Percentiles rank a stretch among this genome's conserved stretches.
These are phyloP conservation scores for Sphaerulina musiva DNA, from an alignment of 2,329 filamentous ascomycete genomes.

Conservation along the genomic window DNA sequence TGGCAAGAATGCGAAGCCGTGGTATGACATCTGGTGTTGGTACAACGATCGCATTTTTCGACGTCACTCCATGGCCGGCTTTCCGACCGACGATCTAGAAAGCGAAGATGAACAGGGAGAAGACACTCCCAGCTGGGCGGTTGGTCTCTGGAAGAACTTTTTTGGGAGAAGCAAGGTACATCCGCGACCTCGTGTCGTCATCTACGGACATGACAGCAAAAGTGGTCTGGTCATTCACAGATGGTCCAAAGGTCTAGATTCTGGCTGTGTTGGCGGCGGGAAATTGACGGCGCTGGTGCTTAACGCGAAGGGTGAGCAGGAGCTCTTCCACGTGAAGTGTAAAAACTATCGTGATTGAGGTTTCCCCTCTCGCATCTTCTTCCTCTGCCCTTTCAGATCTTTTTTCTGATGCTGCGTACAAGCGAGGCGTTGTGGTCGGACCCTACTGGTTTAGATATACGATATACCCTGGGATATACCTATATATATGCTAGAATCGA, in stretches of 20 bases:
- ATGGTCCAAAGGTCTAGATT: conserved; percentile 81
- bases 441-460: background rate
- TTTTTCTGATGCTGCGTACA: conserved; percentile 5
- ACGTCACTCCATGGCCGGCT: conserved; percentile 20
- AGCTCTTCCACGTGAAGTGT: conserved; percentile 38
- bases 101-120: background rate
- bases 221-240: conserved; percentile 58
- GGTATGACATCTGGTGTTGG: conserved; percentile 32
- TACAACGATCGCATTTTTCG: conserved; percentile 29
- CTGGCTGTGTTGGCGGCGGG: conserved; percentile 70
- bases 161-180: conserved; percentile 29
- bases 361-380: background rate
- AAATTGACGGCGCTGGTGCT: conserved; percentile 72
- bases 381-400: no score
- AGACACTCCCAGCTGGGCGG: conserved; percentile 5
- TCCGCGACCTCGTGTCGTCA: conserved; percentile 55
- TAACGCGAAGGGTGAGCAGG: conserved; percentile 43
- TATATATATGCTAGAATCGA: background rate
- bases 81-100: conserved; percentile 7
- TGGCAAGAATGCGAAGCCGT: conserved; percentile 25
- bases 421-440: conserved; percentile 13
- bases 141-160: conserved; percentile 19
- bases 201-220: conserved; percentile 83
- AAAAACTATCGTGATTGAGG: conserved; percentile 29
- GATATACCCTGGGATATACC: conserved; percentile 1